Evolutionary conservation across 805 yeast genomes (phyloP).

Genomic region (Candida palmyrensis): DNA sequence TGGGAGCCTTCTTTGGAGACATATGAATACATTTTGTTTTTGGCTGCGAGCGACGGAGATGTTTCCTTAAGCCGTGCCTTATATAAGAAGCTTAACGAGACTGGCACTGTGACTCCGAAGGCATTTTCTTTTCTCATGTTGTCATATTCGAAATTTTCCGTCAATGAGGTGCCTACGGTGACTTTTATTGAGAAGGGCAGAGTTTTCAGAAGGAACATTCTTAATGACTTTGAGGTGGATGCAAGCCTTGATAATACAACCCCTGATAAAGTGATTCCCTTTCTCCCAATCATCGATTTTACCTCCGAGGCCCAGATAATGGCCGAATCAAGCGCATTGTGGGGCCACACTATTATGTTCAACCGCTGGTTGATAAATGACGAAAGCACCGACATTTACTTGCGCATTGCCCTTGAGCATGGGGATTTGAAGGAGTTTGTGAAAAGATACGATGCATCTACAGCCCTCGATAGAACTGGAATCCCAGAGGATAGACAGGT

Average conservation of each 20-base stretch:
- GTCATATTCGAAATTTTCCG: conserved; percentile 41
- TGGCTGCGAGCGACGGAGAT: conserved; percentile 82
- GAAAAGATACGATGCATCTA: conserved; percentile 25
- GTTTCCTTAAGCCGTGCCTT: conserved; percentile 64
- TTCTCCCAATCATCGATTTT: conserved; percentile 56
- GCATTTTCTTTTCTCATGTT: conserved; percentile 43
- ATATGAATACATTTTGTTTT: conserved; percentile 63
- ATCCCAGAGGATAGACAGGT: conserved; percentile 12
- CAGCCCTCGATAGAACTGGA: conserved; percentile 22
- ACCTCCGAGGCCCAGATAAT: conserved; percentile 38
- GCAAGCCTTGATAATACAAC: conserved; percentile 3
- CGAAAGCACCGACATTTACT: conserved; percentile 44
- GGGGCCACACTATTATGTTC: conserved; percentile 48
- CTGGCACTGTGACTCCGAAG: conserved; percentile 29
- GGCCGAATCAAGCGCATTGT: conserved; percentile 75
- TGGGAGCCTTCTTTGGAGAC: conserved; percentile 44
- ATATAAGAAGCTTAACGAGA: conserved; percentile 41
- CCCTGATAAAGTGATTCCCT: conserved; percentile 43
- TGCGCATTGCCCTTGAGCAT: conserved; percentile 40
- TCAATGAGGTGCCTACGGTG: conserved; percentile 26
- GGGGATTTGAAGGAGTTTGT: conserved; percentile 30
- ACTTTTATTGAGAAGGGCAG: conserved; percentile 42
- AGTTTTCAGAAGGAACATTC: conserved; percentile 40
- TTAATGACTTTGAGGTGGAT: conserved; percentile 36
- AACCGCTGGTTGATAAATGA: conserved; percentile 40